Evolutionary conservation across 1,139 yeast species (phyloP).

Genomic region (Debaryomycetaceae sp.): DNA sequence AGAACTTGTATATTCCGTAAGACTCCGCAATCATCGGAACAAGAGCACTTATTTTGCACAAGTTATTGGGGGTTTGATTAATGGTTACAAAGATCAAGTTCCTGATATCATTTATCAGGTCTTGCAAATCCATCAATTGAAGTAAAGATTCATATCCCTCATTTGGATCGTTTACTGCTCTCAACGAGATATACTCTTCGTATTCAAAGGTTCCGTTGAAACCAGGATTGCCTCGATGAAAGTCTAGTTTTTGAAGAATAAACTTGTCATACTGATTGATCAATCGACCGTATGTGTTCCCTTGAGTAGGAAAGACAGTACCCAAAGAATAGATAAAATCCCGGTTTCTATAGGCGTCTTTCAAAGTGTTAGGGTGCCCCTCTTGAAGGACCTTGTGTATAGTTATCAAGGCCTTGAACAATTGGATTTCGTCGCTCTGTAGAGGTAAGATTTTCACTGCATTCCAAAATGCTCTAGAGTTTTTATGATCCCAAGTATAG

Average conservation of each 20-base stretch:
- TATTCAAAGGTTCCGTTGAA: slow-evolving; percentile 96
- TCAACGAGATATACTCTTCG: slow-evolving; percentile 86
- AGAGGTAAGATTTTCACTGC: slow-evolving; percentile 77
- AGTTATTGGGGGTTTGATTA: slow-evolving; percentile 61
- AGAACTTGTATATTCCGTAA: slow-evolving; percentile 87
- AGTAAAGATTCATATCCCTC: slow-evolving; percentile 90
- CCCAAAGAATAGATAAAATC: slow-evolving; percentile 42
- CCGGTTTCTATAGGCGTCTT: slow-evolving; percentile 74
- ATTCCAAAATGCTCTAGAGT: slow-evolving; percentile 84
- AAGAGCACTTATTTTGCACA: slow-evolving; percentile 81
- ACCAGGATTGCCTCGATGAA: slow-evolving; percentile 82
- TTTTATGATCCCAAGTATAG: slow-evolving; percentile 93
- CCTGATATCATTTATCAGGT: slow-evolving; percentile 76
- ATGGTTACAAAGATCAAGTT: slow-evolving; percentile 74
- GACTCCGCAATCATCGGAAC: slow-evolving; percentile 93
- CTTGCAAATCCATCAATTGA: slow-evolving; percentile 85
- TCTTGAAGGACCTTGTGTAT: slow-evolving; percentile 94
- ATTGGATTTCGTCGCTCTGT: slow-evolving; percentile 75
- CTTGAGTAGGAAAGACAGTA: slow-evolving; percentile 38
- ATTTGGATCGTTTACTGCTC: slow-evolving; percentile 89
- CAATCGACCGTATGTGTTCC: slow-evolving; percentile 63
- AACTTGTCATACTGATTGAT: slow-evolving; percentile 75
- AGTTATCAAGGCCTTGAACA: slow-evolving; percentile 84
- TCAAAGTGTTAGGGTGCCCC: slow-evolving; percentile 83
- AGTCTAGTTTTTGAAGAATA: slow-evolving; percentile 68